Conservation (phyloP, 306 rosid genomes). For the Arachis stenosperma region DNA sequence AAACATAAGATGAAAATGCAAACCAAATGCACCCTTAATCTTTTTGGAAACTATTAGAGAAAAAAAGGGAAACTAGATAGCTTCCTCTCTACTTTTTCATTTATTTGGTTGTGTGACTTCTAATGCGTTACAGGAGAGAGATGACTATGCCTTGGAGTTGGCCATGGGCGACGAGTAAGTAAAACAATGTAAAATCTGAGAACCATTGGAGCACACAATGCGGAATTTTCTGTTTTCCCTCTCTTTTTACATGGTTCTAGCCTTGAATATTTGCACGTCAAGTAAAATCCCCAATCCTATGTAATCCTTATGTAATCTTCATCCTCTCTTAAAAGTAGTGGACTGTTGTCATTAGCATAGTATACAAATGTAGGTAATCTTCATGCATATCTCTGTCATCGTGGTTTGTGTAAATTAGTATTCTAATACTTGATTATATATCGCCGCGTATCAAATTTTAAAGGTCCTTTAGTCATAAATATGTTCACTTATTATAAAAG, state of each 20-base stretch:
- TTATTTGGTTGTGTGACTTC: constrained; percentile 31
- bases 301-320: background rate
- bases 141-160: constrained; percentile 96
- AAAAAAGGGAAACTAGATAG: background rate
- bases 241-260: constrained; percentile 3
- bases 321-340: no score
- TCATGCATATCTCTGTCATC: background rate
- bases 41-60: background rate
- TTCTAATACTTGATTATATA: background rate
- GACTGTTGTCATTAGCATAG: background rate
- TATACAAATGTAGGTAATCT: constrained; percentile 14
- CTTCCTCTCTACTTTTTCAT: background rate
- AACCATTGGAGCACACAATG: constrained; percentile 30
- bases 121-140: constrained; percentile 81
- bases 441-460: background rate
- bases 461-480: background rate
- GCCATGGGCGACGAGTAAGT: constrained; percentile 93
- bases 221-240: constrained; percentile 33
- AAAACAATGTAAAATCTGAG: constrained; percentile 39
- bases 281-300: constrained; percentile 6
- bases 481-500: no score
- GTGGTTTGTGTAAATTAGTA: background rate
- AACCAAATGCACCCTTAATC: no score
- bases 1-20: no score
- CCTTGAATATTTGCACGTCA: constrained; percentile 1